phyloP scores from a whole-genome alignment of 2,329 filamentous ascomycete genomes.

The Ustulina deusta region DNA sequence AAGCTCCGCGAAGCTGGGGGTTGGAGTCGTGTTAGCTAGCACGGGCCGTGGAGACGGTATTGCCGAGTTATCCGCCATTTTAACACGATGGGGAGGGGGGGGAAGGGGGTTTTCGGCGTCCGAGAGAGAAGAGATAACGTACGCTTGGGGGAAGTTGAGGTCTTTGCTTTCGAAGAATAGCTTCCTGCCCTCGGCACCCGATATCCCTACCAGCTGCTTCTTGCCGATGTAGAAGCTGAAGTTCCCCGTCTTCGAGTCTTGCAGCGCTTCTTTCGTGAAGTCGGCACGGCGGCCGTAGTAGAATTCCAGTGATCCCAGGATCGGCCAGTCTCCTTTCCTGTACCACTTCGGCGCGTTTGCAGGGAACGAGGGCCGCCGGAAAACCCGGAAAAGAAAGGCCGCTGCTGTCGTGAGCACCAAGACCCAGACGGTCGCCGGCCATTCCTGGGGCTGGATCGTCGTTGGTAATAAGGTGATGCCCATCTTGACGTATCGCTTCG shows the following conservation, averaged over 20 bases:
- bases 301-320: constrained; percentile 58
- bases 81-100: not conserved
- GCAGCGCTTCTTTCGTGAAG: constrained; percentile 53
- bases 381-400: constrained; percentile 39
- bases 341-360: constrained; percentile 47
- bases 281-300: constrained; percentile 58
- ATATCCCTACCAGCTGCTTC: constrained; percentile 58
- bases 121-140: constrained; percentile 32
- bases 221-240: constrained; percentile 64
- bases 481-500: constrained; percentile 23
- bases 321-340: constrained; percentile 50
- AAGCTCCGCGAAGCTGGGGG: constrained; percentile 44
- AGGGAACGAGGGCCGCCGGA: constrained; percentile 44
- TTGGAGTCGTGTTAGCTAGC: constrained; percentile 2
- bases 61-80: not conserved
- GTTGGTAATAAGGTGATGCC: constrained; percentile 14
- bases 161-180: constrained; percentile 61
- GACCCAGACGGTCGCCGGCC: constrained; percentile 43
- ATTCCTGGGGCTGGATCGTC: constrained; percentile 34
- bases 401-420: constrained; percentile 40
- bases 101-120: not conserved
- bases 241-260: constrained; percentile 55
- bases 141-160: constrained; percentile 59
- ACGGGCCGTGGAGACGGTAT: not conserved
- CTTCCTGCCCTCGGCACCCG: constrained; percentile 57